phyloP scores from a whole-genome alignment of 75 land plant species.

The Pinus albicaulis region DNA sequence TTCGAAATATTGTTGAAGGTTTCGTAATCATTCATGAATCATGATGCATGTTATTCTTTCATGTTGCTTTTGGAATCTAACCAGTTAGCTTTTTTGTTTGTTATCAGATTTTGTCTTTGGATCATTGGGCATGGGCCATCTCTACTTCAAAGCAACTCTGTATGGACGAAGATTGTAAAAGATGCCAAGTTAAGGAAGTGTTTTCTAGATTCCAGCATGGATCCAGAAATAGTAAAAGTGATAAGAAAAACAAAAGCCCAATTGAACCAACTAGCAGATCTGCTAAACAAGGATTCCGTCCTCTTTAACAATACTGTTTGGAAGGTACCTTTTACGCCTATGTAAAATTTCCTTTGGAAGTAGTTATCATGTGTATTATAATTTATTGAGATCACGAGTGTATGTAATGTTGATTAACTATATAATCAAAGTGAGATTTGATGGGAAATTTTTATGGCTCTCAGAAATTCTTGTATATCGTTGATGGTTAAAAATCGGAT shows the following conservation, averaged over 20 bases:
- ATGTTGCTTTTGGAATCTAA: background rate
- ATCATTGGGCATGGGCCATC: constrained; percentile 64
- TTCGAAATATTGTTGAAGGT: too few species aligned
- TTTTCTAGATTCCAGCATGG: constrained; percentile 43
- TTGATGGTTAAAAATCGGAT: too few species aligned
- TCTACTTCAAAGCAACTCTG: constrained; percentile 29
- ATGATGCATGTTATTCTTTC: too few species aligned
- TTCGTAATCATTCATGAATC: too few species aligned
- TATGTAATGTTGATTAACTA: too few species aligned
- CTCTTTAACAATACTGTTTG: constrained; percentile 43
- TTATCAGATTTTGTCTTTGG: constrained; percentile 64
- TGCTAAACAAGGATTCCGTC: constrained; percentile 40
- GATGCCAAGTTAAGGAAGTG: constrained; percentile 58
- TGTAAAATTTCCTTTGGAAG: too few species aligned
- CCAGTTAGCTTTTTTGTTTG: background rate
- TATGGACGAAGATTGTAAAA: constrained; percentile 50
- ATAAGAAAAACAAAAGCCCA: constrained; percentile 39
- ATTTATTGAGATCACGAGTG: too few species aligned
- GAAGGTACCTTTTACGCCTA: constrained; percentile 43
- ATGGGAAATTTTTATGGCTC: too few species aligned
- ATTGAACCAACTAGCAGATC: constrained; percentile 45
- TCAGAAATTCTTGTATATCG: too few species aligned
- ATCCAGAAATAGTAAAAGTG: constrained; percentile 26
- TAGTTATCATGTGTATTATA: too few species aligned
- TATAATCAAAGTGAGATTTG: too few species aligned